Conservation (phyloP, 2,329 filamentous ascomycete species). For the Ophiostoma triangulosporum region DNA sequence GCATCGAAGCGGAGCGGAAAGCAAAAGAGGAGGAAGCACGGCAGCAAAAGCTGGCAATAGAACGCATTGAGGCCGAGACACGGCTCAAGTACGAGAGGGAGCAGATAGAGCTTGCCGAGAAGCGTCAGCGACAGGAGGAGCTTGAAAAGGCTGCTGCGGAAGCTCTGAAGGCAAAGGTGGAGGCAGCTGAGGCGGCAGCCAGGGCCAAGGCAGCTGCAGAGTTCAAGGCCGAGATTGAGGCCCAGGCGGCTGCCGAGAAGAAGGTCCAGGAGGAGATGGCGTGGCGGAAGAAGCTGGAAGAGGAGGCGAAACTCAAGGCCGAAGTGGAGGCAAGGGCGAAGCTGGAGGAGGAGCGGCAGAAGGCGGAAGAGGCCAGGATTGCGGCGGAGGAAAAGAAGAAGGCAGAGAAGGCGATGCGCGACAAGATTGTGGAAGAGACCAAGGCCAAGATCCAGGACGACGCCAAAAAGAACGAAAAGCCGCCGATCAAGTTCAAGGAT, state of each 20-base stretch:
- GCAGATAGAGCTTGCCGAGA: not conserved
- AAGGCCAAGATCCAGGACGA: slow-evolving; percentile 32
- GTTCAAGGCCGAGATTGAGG: slow-evolving; percentile 24
- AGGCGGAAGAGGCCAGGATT: slow-evolving; percentile 27
- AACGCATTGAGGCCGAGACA: not conserved
- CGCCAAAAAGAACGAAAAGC: slow-evolving; percentile 43
- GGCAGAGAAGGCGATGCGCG: slow-evolving; percentile 41
- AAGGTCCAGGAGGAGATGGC: slow-evolving; percentile 24
- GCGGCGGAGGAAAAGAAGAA: slow-evolving; percentile 39
- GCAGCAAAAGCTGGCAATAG: slow-evolving; percentile 10
- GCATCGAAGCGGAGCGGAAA: slow-evolving; percentile 25
- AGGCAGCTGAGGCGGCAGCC: slow-evolving; percentile 32
- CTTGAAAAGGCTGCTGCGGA: slow-evolving; percentile 32
- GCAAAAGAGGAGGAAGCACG: slow-evolving; percentile 23
- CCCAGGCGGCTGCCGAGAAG: slow-evolving; percentile 18
- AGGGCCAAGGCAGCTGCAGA: slow-evolving; percentile 26
- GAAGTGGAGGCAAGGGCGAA: slow-evolving; percentile 30
- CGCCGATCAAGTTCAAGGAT: slow-evolving; percentile 81
- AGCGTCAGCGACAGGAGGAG: not conserved
- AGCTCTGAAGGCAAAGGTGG: slow-evolving; percentile 24
- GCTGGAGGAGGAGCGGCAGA: slow-evolving; percentile 33
- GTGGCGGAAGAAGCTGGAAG: slow-evolving; percentile 33
- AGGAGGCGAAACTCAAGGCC: slow-evolving; percentile 28
- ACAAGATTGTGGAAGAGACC: slow-evolving; percentile 32
- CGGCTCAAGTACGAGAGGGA: not conserved